Base-by-base conservation (phyloP, 805 yeast species). In the Candida rishiriensis region DNA sequence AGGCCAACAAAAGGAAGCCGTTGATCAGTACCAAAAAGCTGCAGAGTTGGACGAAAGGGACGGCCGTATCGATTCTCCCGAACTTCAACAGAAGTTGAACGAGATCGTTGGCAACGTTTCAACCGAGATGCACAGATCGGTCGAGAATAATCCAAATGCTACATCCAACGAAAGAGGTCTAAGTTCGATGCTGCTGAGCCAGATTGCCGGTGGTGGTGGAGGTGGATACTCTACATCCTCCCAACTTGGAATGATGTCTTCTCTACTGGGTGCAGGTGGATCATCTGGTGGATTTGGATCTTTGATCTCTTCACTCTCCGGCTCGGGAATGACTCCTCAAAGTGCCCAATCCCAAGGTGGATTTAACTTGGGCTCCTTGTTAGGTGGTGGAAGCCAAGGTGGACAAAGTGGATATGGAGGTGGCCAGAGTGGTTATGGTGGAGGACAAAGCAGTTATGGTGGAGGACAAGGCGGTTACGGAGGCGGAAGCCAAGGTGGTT, bases 31-130 rank as follows among this genome's bases (percentile, higher is more conserved):
- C 40, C 49, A 50, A 26, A 45, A 48, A 42, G 67, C 67, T 15
- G 61, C 63, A 15, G 51, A 55, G 39, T 52, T 62, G 32, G 67
- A 63, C 46, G 66, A 63, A 47, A 38, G 40, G 21, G 67, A 63
- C 39, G 67, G 67, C 5, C 56, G 44, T 15, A 53, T 60, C 26
- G 55, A 62, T 31, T 53, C 61, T 3, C 65, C 66, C 11, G 66
- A 63, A 44, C 47, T 63, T 26, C 56, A 63, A 44, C 50, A 54
- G 32, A 61, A 60, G 39, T 47, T 63, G 15, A 49, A 53, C 33
- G 36, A 52, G 3, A 44, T 61, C 10, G 42, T 62, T 29, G 44
- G 42, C 13, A 45, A 53, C 14, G 56, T 62, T 31, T 45, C 61
- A 4, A 43, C 39, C 4, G 44, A 55, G 16, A 31, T 63, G 44